phyloP scores from a whole-genome alignment of 345 rosid genomes.

The Microcos paniculata region DNA sequence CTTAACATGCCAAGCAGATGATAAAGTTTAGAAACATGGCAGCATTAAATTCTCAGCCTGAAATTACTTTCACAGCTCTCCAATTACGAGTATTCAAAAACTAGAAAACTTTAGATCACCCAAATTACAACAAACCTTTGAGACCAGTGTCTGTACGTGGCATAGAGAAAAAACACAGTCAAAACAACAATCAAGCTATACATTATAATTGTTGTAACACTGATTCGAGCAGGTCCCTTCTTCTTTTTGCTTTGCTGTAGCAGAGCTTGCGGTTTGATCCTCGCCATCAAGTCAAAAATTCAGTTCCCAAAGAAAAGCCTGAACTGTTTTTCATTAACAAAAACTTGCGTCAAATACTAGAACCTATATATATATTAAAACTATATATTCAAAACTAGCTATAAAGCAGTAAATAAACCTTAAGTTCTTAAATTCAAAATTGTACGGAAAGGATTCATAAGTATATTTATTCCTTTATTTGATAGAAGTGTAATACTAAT shows the following conservation, averaged over 20 bases:
- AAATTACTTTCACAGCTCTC: background rate
- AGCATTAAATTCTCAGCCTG: background rate
- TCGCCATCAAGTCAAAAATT: constrained; percentile 46
- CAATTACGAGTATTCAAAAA: background rate
- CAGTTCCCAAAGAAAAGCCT: constrained; percentile 20
- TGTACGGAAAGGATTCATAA: background rate
- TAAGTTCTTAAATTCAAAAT: background rate
- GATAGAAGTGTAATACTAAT: background rate
- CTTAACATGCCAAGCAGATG: background rate
- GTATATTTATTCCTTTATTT: background rate
- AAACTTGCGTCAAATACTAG: background rate
- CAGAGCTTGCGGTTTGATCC: constrained; percentile 80
- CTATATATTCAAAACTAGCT: background rate
- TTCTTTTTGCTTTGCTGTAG: constrained; percentile 77
- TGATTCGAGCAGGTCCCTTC: constrained; percentile 60
- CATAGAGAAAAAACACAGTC: constrained; percentile 49
- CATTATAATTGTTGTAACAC: constrained; percentile 45
- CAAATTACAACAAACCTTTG: constrained; percentile 40
- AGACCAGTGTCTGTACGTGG: constrained; percentile 60
- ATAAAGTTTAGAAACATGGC: background rate
- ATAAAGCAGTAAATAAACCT: background rate
- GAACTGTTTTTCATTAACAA: background rate
- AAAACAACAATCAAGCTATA: constrained; percentile 43
- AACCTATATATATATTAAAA: background rate
- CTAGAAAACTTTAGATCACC: background rate